Percentiles rank a stretch among this genome's conserved stretches.
phyloP scores from a whole-genome alignment of 2,329 filamentous ascomycete species.

The Seiridium unicorne region DNA sequence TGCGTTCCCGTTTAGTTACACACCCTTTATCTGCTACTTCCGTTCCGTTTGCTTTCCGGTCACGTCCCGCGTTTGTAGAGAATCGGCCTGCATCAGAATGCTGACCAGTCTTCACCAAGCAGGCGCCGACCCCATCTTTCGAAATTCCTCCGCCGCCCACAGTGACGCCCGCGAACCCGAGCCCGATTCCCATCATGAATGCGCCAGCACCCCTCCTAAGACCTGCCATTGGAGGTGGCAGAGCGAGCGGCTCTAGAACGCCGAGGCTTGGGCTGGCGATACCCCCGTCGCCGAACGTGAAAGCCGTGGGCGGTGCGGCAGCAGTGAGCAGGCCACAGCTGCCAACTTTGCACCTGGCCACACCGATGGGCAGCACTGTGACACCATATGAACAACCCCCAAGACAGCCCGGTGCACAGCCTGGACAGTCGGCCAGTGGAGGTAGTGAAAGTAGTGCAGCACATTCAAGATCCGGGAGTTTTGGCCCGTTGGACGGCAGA shows the following conservation, averaged over 20 bases:
- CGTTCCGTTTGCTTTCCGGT: conserved; percentile 6
- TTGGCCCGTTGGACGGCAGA: conserved; percentile 72
- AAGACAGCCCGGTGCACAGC: conserved; percentile 51
- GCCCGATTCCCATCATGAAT: conserved; percentile 60
- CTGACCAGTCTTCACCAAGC: conserved; percentile 22
- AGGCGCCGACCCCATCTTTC: conserved; percentile 23
- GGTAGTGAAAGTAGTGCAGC: conserved; percentile 78
- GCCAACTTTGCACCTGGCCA: conserved; percentile 81
- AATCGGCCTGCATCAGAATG: conserved; percentile 12
- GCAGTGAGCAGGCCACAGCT: conserved; percentile 57
- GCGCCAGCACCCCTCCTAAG: conserved; percentile 78
- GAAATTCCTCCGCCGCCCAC: conserved; percentile 19
- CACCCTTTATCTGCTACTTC: conserved; percentile 5
- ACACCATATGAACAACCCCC: conserved; percentile 67
- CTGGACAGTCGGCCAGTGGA: conserved; percentile 67
- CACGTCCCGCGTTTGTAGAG: background rate
- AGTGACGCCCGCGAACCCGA: conserved; percentile 28
- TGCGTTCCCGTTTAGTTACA: background rate
- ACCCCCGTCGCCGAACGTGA: conserved; percentile 79
- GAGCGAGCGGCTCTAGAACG: conserved; percentile 60
- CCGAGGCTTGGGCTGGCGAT: conserved; percentile 87
- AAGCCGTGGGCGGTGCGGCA: conserved; percentile 64
- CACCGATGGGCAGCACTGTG: conserved; percentile 79
- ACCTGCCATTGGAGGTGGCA: conserved; percentile 73
- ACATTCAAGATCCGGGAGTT: conserved; percentile 81